A percentile compares a stretch with the other conserved stretches of the same genome.
phyloP scores from a whole-genome alignment of 139 green algal genomes.

The Desmodesmus armatus region DNA sequence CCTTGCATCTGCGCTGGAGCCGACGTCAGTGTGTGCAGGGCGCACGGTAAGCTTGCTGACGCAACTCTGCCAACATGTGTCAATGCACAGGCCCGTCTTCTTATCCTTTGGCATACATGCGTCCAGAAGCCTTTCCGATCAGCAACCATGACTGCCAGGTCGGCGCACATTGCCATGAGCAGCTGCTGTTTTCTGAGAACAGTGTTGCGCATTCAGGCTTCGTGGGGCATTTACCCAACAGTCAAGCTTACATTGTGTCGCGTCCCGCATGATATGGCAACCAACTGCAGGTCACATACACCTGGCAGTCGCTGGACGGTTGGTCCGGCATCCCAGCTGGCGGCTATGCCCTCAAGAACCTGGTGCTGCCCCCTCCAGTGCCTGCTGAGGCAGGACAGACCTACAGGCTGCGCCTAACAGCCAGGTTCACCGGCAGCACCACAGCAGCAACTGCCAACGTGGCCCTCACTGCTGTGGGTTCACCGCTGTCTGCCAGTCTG shows the following conservation, averaged over 20 bases:
- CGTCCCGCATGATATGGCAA: background rate
- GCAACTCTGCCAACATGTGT: background rate
- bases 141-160: too few relatives aligned
- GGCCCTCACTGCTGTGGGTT: background rate
- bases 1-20: background rate
- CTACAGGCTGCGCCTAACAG: background rate
- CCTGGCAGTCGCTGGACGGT: background rate
- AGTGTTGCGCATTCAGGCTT: background rate
- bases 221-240: background rate
- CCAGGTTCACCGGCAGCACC: slow-evolving; percentile 8
- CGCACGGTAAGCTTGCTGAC: background rate
- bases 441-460: slow-evolving; percentile 1
- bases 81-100: background rate
- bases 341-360: slow-evolving; percentile 5
- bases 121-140: too few relatives aligned
- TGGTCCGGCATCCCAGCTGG: background rate
- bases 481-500: background rate
- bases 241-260: background rate
- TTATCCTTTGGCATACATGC: too few relatives aligned
- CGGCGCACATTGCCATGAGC: too few relatives aligned
- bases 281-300: slow-evolving; percentile 2
- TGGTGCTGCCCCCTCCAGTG: background rate
- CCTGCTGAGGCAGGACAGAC: background rate
- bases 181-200: background rate
- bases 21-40: background rate